Percentiles rank a stretch among this genome's conserved stretches.
Conservation (phyloP, 352 stramenopile genomes). For the Phytophthora megakarya region DNA sequence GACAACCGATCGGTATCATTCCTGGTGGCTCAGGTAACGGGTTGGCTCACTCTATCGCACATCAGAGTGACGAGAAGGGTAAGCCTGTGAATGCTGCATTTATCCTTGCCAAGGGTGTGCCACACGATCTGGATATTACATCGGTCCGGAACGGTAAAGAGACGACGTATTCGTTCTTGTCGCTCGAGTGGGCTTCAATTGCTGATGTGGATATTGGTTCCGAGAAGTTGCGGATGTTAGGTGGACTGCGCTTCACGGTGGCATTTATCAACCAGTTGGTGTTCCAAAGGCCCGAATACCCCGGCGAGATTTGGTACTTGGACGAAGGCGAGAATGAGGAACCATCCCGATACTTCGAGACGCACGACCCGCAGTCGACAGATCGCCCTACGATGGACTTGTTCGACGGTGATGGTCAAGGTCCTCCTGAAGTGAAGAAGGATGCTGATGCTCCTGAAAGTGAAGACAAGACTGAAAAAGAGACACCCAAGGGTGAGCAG, state of each 20-base stretch:
- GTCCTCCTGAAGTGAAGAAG: constrained; percentile 13
- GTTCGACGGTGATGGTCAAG: constrained; percentile 41
- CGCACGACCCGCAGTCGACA: constrained; percentile 35
- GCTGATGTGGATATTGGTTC: constrained; percentile 83
- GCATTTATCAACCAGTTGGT: constrained; percentile 63
- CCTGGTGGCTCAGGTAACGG: constrained; percentile 72
- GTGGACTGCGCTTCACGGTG: constrained; percentile 68
- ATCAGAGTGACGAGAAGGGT: constrained; percentile 49
- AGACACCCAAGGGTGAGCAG: constrained; percentile 14
- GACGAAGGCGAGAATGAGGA: constrained; percentile 42
- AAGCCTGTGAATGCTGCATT: constrained; percentile 63
- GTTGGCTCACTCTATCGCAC: constrained; percentile 62
- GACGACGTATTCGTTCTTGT: constrained; percentile 80
- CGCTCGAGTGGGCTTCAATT: constrained; percentile 82
- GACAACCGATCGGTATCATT: constrained; percentile 65
- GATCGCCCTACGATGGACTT: constrained; percentile 50
- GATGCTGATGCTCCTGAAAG: constrained; percentile 4
- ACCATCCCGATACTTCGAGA: constrained; percentile 45
- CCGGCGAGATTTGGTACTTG: constrained; percentile 65
- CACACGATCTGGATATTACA: constrained; percentile 72
- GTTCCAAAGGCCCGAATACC: constrained; percentile 55
- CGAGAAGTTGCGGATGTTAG: constrained; percentile 72
- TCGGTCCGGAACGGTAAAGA: constrained; percentile 62
- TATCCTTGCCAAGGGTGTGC: constrained; percentile 65
- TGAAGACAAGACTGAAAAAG: constrained; percentile 3